Evolutionary conservation across 164 flowering plant genomes (phyloP).

Genomic region (Chloranthus sessilifolius): DNA sequence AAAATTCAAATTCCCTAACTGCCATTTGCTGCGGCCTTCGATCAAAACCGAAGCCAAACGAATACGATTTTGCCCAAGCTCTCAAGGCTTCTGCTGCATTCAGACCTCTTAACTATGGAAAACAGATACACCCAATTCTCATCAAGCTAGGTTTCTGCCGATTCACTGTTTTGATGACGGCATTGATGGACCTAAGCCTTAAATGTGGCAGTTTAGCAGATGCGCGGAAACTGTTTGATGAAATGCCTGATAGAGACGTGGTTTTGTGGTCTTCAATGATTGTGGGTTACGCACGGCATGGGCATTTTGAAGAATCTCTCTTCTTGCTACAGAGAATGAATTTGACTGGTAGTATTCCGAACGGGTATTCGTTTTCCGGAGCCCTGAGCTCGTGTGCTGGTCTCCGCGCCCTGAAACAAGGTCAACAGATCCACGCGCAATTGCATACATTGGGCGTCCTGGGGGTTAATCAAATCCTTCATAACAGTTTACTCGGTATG

Average conservation of each 20-base stretch:
- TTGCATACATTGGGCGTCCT: neutral
- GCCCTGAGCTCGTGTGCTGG: conserved; percentile 16
- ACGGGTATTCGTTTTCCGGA: conserved; percentile 17
- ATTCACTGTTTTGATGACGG: conserved; percentile 17
- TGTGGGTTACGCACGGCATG: conserved; percentile 14
- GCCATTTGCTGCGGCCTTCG: too few species aligned
- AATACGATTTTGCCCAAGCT: too few species aligned
- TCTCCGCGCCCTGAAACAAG: conserved; percentile 11
- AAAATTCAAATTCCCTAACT: too few species aligned
- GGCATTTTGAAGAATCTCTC: conserved; percentile 5
- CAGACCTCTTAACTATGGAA: conserved; percentile 5
- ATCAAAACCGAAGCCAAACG: too few species aligned
- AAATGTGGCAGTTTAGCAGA: conserved; percentile 14
- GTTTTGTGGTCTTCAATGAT: conserved; percentile 22
- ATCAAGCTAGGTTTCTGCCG: conserved; percentile 15
- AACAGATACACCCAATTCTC: conserved; percentile 11
- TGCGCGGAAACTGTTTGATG: conserved; percentile 16
- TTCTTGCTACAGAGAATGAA: conserved; percentile 6
- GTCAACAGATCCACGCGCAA: conserved; percentile 19
- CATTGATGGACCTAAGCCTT: conserved; percentile 14
- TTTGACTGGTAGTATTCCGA: conserved; percentile 5
- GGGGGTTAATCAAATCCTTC: neutral
- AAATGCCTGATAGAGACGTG: conserved; percentile 17
- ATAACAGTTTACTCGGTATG: conserved; percentile 17
- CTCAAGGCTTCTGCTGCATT: conserved; percentile 10